phyloP scores from a whole-genome alignment of 2,329 filamentous ascomycete species.

The Talaromyces sp. region DNA sequence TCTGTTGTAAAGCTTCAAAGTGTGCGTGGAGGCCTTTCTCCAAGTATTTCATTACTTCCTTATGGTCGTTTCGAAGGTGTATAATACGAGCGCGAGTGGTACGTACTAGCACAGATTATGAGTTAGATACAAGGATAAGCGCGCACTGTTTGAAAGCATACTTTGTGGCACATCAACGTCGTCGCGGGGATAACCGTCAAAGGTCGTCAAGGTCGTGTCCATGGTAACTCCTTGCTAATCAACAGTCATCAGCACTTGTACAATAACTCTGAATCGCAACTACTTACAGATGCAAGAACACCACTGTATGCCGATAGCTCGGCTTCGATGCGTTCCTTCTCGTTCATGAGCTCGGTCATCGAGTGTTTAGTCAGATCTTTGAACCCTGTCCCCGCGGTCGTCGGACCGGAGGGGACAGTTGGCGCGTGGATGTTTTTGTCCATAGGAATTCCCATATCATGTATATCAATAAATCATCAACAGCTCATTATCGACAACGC shows the following conservation, averaged over 20 bases:
- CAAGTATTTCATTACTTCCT: slow-evolving; percentile 74
- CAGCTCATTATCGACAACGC: slow-evolving; percentile 10
- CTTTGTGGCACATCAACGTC: slow-evolving; percentile 95
- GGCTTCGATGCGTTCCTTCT: slow-evolving; percentile 78
- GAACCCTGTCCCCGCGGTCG: slow-evolving; percentile 48
- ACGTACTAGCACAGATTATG: slow-evolving; percentile 56
- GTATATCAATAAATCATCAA: slow-evolving; percentile 10
- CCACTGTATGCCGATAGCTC: slow-evolving; percentile 79
- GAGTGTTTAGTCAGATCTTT: slow-evolving; percentile 64
- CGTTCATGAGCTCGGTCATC: slow-evolving; percentile 71
- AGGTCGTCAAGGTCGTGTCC: slow-evolving; percentile 78
- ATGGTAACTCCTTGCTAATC: slow-evolving; percentile 83
- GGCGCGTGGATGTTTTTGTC: slow-evolving; percentile 58
- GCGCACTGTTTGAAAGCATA: slow-evolving; percentile 38
- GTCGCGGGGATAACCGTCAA: slow-evolving; percentile 84
- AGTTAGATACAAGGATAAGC: slow-evolving; percentile 11
- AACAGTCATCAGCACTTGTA: slow-evolving; percentile 12
- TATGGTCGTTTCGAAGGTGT: slow-evolving; percentile 85
- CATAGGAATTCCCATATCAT: slow-evolving; percentile 53
- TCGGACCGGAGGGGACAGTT: slow-evolving; percentile 73
- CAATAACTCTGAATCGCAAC: not conserved
- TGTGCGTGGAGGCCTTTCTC: slow-evolving; percentile 84
- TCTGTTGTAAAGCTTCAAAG: slow-evolving; percentile 66
- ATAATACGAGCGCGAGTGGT: slow-evolving; percentile 91
- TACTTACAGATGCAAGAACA: slow-evolving; percentile 77